Percentiles rank a stretch among this genome's conserved stretches.
phyloP scores from a whole-genome alignment of 2,329 filamentous ascomycete species.

The Periconia sp. region DNA sequence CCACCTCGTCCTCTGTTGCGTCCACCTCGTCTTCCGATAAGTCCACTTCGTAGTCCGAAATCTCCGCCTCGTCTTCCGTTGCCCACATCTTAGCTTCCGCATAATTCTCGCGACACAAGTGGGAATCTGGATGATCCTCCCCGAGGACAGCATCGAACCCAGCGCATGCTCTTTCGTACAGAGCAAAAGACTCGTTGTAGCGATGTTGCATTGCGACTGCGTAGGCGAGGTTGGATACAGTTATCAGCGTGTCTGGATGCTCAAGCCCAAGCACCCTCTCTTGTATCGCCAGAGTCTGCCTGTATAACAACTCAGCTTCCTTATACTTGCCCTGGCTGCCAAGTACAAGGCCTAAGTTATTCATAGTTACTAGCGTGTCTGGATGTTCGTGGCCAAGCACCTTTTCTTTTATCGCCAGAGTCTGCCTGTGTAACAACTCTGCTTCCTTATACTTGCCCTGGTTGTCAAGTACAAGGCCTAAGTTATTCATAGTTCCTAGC shows the following conservation, averaged over 20 bases:
- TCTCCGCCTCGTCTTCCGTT: too few species aligned
- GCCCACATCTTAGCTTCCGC: too few species aligned
- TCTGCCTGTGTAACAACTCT: neutral
- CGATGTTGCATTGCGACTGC: too few species aligned
- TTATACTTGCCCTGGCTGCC: neutral
- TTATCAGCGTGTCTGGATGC: neutral
- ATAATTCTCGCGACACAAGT: too few species aligned
- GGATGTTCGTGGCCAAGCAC: neutral
- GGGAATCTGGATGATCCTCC: too few species aligned
- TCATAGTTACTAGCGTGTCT: neutral
- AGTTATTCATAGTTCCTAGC: neutral
- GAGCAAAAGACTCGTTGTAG: too few species aligned
- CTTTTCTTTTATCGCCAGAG: neutral
- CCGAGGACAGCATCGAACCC: too few species aligned
- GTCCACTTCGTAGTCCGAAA: too few species aligned
- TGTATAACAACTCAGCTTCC: neutral
- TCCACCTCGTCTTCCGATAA: too few species aligned
- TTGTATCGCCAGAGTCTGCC: neutral
- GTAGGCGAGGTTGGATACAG: too few species aligned
- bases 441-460: neutral
- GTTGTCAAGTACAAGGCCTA: neutral
- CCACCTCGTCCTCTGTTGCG: too few species aligned
- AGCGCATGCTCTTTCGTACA: too few species aligned
- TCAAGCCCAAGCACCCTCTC: neutral
- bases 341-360: neutral